A percentile compares a stretch with the other conserved stretches of the same genome.
Evolutionary conservation across 345 rosid species (phyloP).

Genomic region (Mangifera indica): DNA sequence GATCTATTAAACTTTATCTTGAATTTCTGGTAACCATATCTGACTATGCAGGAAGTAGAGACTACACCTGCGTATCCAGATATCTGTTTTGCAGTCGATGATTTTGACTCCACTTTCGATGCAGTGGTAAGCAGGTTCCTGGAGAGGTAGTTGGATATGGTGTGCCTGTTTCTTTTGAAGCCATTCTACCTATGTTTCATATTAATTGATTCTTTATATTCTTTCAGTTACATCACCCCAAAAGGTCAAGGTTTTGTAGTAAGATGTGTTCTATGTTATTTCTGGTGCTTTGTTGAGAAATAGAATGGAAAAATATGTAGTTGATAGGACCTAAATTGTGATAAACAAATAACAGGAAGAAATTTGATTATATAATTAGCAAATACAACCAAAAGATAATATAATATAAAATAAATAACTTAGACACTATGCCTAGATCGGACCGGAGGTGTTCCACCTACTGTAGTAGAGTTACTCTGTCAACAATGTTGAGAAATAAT

Average conservation of each 20-base stretch:
- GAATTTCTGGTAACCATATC: constrained; percentile 29
- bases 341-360: too few relatives aligned
- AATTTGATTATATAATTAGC: too few relatives aligned
- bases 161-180: not conserved
- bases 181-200: not conserved
- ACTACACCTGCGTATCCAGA: constrained; percentile 96
- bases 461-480: too few relatives aligned
- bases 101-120: constrained; percentile 96
- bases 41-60: constrained; percentile 71
- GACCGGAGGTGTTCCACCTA: too few relatives aligned
- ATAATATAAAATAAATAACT: too few relatives aligned
- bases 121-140: constrained; percentile 59
- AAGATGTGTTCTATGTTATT: not conserved
- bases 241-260: not conserved
- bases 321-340: too few relatives aligned
- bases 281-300: not conserved
- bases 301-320: not conserved
- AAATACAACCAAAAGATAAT: too few relatives aligned
- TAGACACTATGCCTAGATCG: too few relatives aligned
- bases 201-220: too few relatives aligned
- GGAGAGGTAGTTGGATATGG: not conserved
- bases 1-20: constrained; percentile 13
- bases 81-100: constrained; percentile 92
- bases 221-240: not conserved
- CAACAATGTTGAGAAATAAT: too few relatives aligned